A percentile compares a stretch with the other conserved stretches of the same genome.
Evolutionary conservation across 176 grass and related monocot genomes (phyloP).

Genomic region (Musa itinerans): DNA sequence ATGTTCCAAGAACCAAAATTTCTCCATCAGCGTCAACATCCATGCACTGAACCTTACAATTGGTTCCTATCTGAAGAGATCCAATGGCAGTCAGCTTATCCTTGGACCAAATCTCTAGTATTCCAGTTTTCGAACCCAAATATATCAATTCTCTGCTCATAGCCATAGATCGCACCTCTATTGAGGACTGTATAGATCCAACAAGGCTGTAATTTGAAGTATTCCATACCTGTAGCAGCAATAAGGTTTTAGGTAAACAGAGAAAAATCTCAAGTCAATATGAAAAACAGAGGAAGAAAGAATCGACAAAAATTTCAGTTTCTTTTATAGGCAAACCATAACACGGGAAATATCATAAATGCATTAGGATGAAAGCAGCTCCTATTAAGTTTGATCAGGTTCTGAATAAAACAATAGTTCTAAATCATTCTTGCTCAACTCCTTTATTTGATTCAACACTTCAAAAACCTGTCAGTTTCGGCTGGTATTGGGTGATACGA

Average conservation of each 20-base stretch:
- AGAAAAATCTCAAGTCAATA: neutral
- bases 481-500: no score
- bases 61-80: conserved; percentile 39
- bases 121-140: conserved; percentile 35
- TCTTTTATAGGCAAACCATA: neutral
- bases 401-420: no score
- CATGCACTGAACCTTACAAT: conserved; percentile 54
- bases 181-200: conserved; percentile 37
- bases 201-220: conserved; percentile 46
- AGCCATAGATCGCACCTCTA: conserved; percentile 41
- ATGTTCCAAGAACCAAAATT: conserved; percentile 45
- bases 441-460: no score
- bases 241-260: neutral
- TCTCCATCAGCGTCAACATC: conserved; percentile 57
- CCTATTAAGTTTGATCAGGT: no score
- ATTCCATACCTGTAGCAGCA: conserved; percentile 40
- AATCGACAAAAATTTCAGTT: neutral
- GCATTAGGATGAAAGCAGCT: no score
- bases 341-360: neutral
- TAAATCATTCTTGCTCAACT: no score
- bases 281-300: neutral
- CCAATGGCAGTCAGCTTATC: conserved; percentile 53
- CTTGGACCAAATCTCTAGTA: conserved; percentile 68
- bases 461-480: no score
- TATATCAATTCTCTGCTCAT: conserved; percentile 46